Base-by-base conservation (phyloP, 2,329 filamentous ascomycete genomes). In the Fusarium setosum region DNA sequence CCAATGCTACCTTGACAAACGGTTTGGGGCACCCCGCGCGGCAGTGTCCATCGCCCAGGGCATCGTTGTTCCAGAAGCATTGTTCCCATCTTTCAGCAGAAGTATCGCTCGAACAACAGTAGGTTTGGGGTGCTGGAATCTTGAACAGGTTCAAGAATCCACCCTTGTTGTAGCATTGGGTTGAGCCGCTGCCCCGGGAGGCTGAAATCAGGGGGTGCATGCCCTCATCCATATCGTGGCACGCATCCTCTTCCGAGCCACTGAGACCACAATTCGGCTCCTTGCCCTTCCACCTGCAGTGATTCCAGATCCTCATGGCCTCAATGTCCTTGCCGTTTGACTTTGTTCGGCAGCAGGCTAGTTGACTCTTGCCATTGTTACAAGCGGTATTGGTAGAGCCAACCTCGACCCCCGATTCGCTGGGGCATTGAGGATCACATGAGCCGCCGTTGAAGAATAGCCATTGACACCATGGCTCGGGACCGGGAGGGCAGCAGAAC, bases 401-500 rank as follows among this genome's bases (percentile, higher is more conserved):
- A 12, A 31, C 26, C 26, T 31, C 7, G 26, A 31, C n/a, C n/a
- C n/a, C 12, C 7, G 26, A 31, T 7, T 12, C 26, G 12, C 26
- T 12, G 7, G 7, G 26, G 26, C 61, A 63, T 26, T 42, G 47
- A 26, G 61, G 56, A 3, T 8, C 26, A 13, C 61, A 63, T 6
- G 45, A 4, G 15, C 61, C 61, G 11, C n/a, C 31, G 12, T 57
- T 60, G 32, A 23, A n/a, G 56, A 32, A 49, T 11, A 38, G 35
- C 60, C 60, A 60, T n/a, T 56, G 17, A 41, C 60, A 63, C 4
- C 3, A 26, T n/a, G 60, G 60, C 21, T 52, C 31, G n/a, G 26
- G 3, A 11, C 51, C 35, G 20, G 47, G 11, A 2, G 60, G 56
- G 26, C 56, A 60, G 34, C 60, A 63, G 31, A 59, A 63, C 17